Evolutionary conservation across 2,329 filamentous ascomycete species (phyloP), one percentile per base, ranked within the genome.

Genomic region (Xylariaceae sp.): DNA sequence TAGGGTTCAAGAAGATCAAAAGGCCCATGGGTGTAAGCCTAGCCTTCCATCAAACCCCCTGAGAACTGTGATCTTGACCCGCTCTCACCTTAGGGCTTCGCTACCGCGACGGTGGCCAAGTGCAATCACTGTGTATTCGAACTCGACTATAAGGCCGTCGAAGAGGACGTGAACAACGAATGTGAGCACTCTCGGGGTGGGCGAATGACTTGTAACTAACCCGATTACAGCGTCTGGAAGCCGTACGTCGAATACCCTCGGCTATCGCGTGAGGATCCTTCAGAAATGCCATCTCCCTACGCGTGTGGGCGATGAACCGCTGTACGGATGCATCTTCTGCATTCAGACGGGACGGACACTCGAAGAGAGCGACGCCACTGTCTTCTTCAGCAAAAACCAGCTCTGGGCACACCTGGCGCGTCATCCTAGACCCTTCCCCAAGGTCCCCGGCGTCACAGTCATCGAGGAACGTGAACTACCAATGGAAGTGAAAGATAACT

Each of bases 251-350:
- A 74, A 73, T 47, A 74, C 73, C 5, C 74, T 84, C 50, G 73
- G 74, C 4, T 84, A 81, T 65, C 79, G 82, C 6, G 66, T 83
- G 1, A 79, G 82, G 1, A 80, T 84, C 61, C 75, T 85, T 3
- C 80, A 81, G 64, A 85, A 85, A 68, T 78, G 77, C 55, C 82
- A 85, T 66, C 58, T 85, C 4, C 69, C 76, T 0, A 77, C 79
- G 4, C 77, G 76, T 56, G 73, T 78, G 11, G 72, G 78, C 13
- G 81, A 83, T 49, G 81, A 84, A 61, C 74, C 80, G 55, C 67
- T 82, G 50, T 85, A 82, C 65, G 81, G 74, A 2, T 85, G 82
- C 62, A 63, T 82, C 1, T 83, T 85, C 65, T 85, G 82, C 66
- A 72, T 82, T 3, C 75, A 79, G 4, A 62, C 73, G 15, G 80